These are phyloP conservation scores for Pyrus hybrid DNA, from an alignment of 331 rosid species.

Conservation along the genomic window DNA sequence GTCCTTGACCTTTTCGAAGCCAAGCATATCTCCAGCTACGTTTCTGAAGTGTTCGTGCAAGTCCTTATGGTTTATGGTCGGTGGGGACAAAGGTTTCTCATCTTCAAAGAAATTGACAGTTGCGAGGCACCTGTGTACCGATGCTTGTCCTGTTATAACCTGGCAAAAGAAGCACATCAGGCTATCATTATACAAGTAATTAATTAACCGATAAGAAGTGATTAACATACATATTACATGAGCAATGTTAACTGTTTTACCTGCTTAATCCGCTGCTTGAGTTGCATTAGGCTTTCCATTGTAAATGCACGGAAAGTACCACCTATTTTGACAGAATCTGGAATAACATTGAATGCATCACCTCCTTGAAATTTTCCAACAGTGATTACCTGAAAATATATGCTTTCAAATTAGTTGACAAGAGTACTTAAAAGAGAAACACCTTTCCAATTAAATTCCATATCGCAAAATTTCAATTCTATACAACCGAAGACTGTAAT, in stretches of 20 bases:
- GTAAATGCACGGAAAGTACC: conserved; percentile 83
- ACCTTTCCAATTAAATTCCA: too few species aligned
- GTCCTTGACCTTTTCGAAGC: conserved; percentile 38
- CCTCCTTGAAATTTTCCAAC: conserved; percentile 77
- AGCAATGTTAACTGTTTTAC: conserved; percentile 21
- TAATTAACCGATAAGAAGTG: too few species aligned
- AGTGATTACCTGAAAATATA: conserved; percentile 55
- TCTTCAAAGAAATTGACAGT: conserved; percentile 45
- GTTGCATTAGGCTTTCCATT: conserved; percentile 35
- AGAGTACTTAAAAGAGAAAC: background rate
- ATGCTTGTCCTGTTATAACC: conserved; percentile 75
- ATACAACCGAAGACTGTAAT: background rate
- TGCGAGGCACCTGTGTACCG: conserved; percentile 76
- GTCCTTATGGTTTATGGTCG: conserved; percentile 40
- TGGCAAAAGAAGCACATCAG: conserved; percentile 12
- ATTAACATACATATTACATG: background rate
- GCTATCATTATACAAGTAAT: too few species aligned
- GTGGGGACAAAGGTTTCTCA: conserved; percentile 42
- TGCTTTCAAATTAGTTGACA: conserved; percentile 6
- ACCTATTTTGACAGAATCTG: conserved; percentile 78
- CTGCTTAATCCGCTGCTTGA: conserved; percentile 55
- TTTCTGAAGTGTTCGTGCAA: conserved; percentile 44
- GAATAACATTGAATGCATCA: conserved; percentile 82
- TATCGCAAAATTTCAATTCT: too few species aligned
- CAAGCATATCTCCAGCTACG: conserved; percentile 55